Evolutionary conservation across 352 stramenopile genomes (phyloP), one percentile per base, ranked within the genome.

Genomic region (Phytophthora meadii): DNA sequence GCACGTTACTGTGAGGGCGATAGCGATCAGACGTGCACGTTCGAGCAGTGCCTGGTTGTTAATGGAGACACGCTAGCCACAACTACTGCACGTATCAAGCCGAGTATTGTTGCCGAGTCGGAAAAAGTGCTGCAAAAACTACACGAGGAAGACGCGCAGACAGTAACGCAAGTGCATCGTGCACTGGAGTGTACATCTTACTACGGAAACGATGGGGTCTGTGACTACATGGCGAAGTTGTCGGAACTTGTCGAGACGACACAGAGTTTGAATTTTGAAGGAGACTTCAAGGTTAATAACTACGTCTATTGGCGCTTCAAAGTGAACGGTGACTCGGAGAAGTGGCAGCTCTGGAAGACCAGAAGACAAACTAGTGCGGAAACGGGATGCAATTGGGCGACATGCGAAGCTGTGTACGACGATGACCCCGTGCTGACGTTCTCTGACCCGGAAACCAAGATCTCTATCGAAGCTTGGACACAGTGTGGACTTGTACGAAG

Each of bases 291-390:
- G 25, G 53, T 68, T 1, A 65, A 74, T 17, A 34, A 72, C 17
- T 88, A 74, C 30, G 76, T 89, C 11, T 79, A 82, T 59, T 93
- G 85, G 85, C 81, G 82, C 37, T 90, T 86, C 65, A 76, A 76
- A 54, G 62, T 93, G 46, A 56, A 68, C 1, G 77, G 70, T 36
- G 64, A 74, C 22, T 50, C 41, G 15, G 61, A 69, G 37, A 74
- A 78, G 22, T 87, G 79, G 77, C 73, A 76, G 24, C 54, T 88
- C 15, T 89, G 76, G 73, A 70, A 85, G 32, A 72, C 64, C 3
- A 57, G 52, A 28, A 45, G 56, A 9, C 44, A 67, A 53, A 67
- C 63, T 22, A 54, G 62, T 6, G 62, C 61, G 0, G 61, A 70
- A 52, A 61, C 62, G 2, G 55, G 55, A 15, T 65, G 62, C 34